phyloP scores from a whole-genome alignment of 345 rosid genomes.

The Moricandia moricandioides region DNA sequence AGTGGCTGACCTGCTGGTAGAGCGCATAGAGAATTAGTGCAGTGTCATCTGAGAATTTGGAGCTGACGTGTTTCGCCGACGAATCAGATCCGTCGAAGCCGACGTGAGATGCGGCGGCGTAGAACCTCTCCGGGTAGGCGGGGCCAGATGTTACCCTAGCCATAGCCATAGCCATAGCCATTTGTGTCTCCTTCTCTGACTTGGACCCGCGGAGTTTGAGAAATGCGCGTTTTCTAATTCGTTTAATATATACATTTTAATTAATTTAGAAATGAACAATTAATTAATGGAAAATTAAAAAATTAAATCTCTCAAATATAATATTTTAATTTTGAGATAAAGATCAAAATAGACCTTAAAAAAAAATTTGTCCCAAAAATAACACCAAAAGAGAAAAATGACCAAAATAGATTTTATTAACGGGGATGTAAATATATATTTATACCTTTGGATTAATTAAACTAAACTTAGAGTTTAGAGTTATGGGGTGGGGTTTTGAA shows the following conservation, averaged over 20 bases:
- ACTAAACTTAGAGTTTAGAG: no score
- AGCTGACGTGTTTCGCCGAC: background rate
- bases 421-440: no score
- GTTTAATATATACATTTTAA: background rate
- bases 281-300: no score
- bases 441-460: no score
- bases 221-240: background rate
- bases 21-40: background rate
- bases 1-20: background rate
- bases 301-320: no score
- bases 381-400: no score
- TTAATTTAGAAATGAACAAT: no score
- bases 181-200: background rate
- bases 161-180: background rate
- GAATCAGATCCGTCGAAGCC: background rate
- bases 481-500: no score
- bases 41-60: background rate
- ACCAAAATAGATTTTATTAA: no score
- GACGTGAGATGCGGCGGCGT: background rate
- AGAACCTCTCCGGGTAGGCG: background rate
- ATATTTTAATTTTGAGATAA: no score
- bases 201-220: background rate
- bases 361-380: no score
- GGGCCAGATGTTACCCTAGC: background rate
- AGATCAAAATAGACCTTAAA: no score